These are phyloP conservation scores for Hyaloscypha variabilis DNA, from an alignment of 495 filamentous ascomycete genomes.

Conservation along the genomic window DNA sequence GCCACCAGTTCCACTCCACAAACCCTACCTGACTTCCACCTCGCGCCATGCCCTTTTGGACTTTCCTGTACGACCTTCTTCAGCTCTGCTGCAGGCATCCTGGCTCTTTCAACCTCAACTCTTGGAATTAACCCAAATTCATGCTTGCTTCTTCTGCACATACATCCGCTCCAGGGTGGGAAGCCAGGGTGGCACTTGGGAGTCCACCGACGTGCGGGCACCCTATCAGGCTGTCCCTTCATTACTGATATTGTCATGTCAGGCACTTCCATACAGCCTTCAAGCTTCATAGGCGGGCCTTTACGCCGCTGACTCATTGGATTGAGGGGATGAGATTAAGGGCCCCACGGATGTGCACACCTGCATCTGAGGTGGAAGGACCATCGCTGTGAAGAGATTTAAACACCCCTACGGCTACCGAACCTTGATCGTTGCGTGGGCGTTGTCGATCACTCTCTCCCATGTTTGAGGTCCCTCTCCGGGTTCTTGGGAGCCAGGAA, in stretches of 20 bases:
- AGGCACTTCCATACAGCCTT: slow-evolving; percentile 14
- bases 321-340: slow-evolving; percentile 3
- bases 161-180: slow-evolving; percentile 10
- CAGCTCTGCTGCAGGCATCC: slow-evolving; percentile 2
- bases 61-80: slow-evolving; percentile 9
- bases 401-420: slow-evolving; percentile 15
- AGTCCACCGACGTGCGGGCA: not conserved
- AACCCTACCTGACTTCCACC: slow-evolving; percentile 3
- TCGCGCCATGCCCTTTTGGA: slow-evolving; percentile 11
- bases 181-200: slow-evolving; percentile 15
- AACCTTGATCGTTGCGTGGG: slow-evolving; percentile 22
- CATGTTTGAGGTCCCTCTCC: slow-evolving; percentile 13
- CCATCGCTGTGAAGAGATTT: not conserved
- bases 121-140: slow-evolving; percentile 1
- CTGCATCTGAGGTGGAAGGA: not conserved
- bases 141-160: slow-evolving; percentile 9
- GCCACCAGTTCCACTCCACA: slow-evolving; percentile 1
- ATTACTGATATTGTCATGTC: slow-evolving; percentile 18
- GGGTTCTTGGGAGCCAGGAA: slow-evolving; percentile 15
- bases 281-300: not conserved
- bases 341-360: slow-evolving; percentile 1
- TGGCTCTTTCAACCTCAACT: not conserved
- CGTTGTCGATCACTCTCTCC: slow-evolving; percentile 21
- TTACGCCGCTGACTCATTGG: slow-evolving; percentile 24
- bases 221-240: slow-evolving; percentile 16